phyloP scores from a whole-genome alignment of 2,329 filamentous ascomycete genomes.

The Botrytis medusae region DNA sequence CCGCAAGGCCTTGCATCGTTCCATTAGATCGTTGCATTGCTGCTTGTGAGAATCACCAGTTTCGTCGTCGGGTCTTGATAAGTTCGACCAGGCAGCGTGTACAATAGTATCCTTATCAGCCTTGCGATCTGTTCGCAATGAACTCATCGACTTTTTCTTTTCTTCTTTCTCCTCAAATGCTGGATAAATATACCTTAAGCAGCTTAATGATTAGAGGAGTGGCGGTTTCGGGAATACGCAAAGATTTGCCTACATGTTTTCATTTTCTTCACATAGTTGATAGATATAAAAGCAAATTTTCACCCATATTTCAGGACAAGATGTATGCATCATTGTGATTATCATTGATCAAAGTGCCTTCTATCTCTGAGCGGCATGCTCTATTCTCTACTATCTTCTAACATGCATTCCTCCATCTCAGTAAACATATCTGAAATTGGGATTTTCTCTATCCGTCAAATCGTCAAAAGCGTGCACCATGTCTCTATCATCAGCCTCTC shows the following conservation, averaged over 20 bases:
- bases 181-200: slow-evolving; percentile 14
- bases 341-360: not conserved
- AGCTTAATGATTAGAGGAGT: slow-evolving; percentile 8
- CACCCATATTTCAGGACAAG: not conserved
- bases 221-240: not conserved
- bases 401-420: not conserved
- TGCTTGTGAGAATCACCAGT: not conserved
- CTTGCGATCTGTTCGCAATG: not conserved
- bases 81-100: not conserved
- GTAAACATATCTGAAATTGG: slow-evolving; percentile 33
- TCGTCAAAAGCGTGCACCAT: slow-evolving; percentile 38
- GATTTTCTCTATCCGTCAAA: slow-evolving; percentile 37
- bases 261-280: not conserved
- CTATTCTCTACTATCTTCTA: not conserved
- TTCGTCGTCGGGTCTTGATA: slow-evolving; percentile 5
- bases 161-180: slow-evolving; percentile 10
- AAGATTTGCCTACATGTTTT: not conserved
- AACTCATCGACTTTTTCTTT: slow-evolving; percentile 6
- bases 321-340: not conserved
- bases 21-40: slow-evolving; percentile 21
- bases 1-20: slow-evolving; percentile 37
- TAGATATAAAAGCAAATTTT: not conserved
- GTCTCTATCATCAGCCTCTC: slow-evolving; percentile 23
- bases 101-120: slow-evolving; percentile 14
- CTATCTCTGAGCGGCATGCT: not conserved